Evolutionary conservation across 2,329 filamentous ascomycete genomes (phyloP), one percentile per base, ranked within the genome.

Genomic region (Endoconidiophora polonica): DNA sequence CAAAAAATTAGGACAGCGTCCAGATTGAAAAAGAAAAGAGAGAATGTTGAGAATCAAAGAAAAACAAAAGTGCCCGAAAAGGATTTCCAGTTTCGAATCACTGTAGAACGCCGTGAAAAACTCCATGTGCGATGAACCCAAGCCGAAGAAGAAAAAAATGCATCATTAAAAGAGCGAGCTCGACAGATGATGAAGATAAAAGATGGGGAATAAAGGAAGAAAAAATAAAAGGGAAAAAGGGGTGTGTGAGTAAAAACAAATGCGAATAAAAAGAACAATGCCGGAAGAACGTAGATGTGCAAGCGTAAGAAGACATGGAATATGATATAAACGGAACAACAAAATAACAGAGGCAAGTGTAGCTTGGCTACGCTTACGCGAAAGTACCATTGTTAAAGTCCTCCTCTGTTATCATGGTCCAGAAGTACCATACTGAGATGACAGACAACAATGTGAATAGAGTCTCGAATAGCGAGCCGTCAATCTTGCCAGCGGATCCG

Each of bases 371-470:
- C 39, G 52, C 64, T 56, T 73, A 73, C 47, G 65, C 57, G 50
- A 63, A 63, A 7, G 63, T 65, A 33, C 71, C 68, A 65, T 74
- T 73, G 16, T 88, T 86, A 91, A 91, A 98, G 68, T 95, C 90
- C 60, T 98, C 91, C 66, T 98, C 91, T 14, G 91, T 98, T 59
- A 98, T 98, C 68, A 87, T 95, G 44, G 87, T 94, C 91, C 91
- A 98, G 71, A 98, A 98, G 52, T 85, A 65, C 88, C 91, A 98
- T 56, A 95, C 68, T 66, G 78, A 78, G 16, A 86, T 72, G 3
- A 98, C 86, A 0, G 88, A 74, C 10, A 90, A 68, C 1, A 95
- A 71, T 0, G 88, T 96, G 68, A 98, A 96, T 5, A 96, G 69
- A 0, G 88, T 94, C 64, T 95, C 77, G 64, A 98, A 98, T 1